A percentile compares a stretch with the other conserved stretches of the same genome.
phyloP scores from a whole-genome alignment of 2,329 filamentous ascomycete genomes.

The Scorias spongiosa region DNA sequence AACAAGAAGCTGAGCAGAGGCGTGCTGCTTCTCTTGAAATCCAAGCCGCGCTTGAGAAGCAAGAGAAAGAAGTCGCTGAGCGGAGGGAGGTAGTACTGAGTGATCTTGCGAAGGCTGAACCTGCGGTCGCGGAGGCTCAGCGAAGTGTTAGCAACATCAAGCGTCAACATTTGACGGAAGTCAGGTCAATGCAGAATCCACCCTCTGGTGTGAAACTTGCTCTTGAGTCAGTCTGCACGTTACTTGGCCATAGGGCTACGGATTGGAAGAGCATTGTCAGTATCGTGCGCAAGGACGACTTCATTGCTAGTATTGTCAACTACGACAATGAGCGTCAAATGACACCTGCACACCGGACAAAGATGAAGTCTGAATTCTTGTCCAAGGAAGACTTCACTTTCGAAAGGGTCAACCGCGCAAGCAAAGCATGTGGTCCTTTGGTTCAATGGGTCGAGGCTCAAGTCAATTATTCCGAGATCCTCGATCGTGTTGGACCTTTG shows the following conservation, averaged over 20 bases:
- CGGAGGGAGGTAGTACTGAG: conserved; percentile 71
- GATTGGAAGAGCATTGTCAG: conserved; percentile 86
- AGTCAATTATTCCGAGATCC: conserved; percentile 93
- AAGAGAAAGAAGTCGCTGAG: conserved; percentile 73
- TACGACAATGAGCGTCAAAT: conserved; percentile 94
- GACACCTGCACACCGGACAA: conserved; percentile 65
- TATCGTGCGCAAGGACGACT: conserved; percentile 82
- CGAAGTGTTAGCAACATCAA: conserved; percentile 98
- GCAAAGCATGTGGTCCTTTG: conserved; percentile 88
- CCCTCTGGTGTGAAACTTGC: conserved; percentile 82
- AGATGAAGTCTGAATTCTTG: conserved; percentile 86
- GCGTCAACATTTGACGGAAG: conserved; percentile 89
- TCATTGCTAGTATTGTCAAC: conserved; percentile 93
- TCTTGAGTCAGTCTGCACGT: conserved; percentile 87
- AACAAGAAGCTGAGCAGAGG: conserved; percentile 82
- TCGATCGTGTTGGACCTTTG: conserved; percentile 83
- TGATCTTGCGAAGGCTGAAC: conserved; percentile 82
- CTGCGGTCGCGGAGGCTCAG: conserved; percentile 81
- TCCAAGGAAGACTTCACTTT: conserved; percentile 92
- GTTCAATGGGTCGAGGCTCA: conserved; percentile 96
- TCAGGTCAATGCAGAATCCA: conserved; percentile 89
- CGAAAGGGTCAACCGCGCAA: conserved; percentile 88
- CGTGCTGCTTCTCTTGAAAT: conserved; percentile 81
- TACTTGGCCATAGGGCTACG: conserved; percentile 77
- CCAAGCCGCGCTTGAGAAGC: conserved; percentile 70